phyloP scores from a whole-genome alignment of 139 green algal species.

The Asterochloris erici region DNA sequence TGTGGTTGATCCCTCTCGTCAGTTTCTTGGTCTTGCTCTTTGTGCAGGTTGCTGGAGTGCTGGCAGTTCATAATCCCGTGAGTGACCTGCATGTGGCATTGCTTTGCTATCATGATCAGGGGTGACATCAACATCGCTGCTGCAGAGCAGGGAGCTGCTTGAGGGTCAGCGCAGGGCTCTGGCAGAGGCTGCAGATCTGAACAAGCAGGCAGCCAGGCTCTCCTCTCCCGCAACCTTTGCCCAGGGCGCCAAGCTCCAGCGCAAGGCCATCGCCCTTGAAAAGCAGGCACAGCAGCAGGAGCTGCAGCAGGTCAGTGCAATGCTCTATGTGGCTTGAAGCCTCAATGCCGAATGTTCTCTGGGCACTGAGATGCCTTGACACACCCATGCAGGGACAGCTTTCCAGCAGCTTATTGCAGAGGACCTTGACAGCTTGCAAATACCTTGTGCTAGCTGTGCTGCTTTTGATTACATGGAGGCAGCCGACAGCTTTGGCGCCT shows the following conservation, averaged over 20 bases:
- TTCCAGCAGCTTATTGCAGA: neutral
- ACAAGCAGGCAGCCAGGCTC: constrained; percentile 21
- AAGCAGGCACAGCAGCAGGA: constrained; percentile 29
- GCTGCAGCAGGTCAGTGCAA: neutral
- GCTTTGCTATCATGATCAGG: no score
- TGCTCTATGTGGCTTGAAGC: neutral
- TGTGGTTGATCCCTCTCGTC: no score
- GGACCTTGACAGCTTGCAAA: neutral
- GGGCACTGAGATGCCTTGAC: neutral
- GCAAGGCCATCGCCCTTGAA: constrained; percentile 28
- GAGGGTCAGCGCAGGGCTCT: neutral
- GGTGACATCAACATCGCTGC: no score
- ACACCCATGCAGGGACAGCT: neutral
- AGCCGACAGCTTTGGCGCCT: no score
- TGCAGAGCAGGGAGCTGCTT: neutral
- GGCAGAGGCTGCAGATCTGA: constrained; percentile 13
- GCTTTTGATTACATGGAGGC: neutral
- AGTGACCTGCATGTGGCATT: no score
- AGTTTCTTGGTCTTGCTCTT: no score
- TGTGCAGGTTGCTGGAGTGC: no score
- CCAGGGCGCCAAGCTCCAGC: constrained; percentile 31
- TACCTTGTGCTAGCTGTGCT: neutral
- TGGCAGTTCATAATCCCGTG: no score
- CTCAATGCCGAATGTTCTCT: neutral
- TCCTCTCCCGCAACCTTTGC: constrained; percentile 32